Conservation (phyloP, 2,329 filamentous ascomycete genomes). For the Elsinoe necatrix region DNA sequence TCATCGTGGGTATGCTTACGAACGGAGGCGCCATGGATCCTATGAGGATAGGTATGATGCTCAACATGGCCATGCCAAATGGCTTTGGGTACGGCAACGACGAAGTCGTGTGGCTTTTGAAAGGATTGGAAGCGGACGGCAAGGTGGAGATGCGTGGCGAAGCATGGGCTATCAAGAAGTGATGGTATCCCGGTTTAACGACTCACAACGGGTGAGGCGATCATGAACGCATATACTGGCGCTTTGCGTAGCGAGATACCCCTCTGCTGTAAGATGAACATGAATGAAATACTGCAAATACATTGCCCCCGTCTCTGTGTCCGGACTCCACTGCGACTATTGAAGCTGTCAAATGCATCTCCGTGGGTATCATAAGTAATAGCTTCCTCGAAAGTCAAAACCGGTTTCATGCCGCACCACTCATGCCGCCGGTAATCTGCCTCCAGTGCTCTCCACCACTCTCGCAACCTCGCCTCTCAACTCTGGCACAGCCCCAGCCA, state of each 20-base stretch:
- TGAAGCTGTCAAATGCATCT: not conserved
- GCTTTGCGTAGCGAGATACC: not conserved
- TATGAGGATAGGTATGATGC: constrained; percentile 80
- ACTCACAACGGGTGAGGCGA: not conserved
- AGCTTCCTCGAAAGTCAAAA: no score
- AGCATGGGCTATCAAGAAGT: constrained; percentile 25
- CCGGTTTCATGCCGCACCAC: no score
- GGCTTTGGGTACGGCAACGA: constrained; percentile 87
- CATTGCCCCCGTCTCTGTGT: not conserved
- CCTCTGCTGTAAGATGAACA: not conserved
- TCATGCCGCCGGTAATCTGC: constrained; percentile 21
- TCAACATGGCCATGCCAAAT: constrained; percentile 82
- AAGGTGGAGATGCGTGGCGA: constrained; percentile 45
- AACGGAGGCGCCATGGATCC: constrained; percentile 81
- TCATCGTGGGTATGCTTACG: constrained; percentile 90
- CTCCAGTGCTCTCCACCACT: constrained; percentile 40
- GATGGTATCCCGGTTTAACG: not conserved
- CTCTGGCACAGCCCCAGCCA: constrained; percentile 51
- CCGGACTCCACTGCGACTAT: not conserved
- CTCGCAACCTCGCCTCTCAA: constrained; percentile 45
- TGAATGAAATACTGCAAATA: not conserved
- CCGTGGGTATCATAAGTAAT: not conserved
- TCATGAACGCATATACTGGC: not conserved
- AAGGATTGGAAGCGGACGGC: constrained; percentile 64
- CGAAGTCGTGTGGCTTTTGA: constrained; percentile 73